Conservation (phyloP, 345 rosid species). For the Turritis glabra region DNA sequence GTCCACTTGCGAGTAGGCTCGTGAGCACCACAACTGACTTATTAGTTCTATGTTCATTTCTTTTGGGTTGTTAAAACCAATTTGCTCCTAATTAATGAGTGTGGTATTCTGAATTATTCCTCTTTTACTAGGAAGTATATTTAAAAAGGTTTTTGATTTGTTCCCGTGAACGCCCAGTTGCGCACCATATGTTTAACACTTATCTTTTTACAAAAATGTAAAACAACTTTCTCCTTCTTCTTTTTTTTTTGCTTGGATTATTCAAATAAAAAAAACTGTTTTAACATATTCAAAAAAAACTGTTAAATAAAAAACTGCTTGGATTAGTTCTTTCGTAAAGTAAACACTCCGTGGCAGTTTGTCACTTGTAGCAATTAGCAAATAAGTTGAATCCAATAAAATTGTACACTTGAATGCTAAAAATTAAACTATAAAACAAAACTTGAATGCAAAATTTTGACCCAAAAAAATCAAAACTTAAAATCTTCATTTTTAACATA, state of each 20-base stretch:
- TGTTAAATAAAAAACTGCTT: too few relatives aligned
- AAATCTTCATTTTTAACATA: too few relatives aligned
- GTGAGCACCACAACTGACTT: slow-evolving; percentile 30
- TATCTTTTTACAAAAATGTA: background rate
- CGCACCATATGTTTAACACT: slow-evolving; percentile 12
- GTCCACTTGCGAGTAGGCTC: slow-evolving; percentile 28
- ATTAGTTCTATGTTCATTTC: slow-evolving; percentile 1
- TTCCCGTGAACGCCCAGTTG: slow-evolving; percentile 29
- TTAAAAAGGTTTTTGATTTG: background rate
- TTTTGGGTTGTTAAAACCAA: slow-evolving; percentile 16
- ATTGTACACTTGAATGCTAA: background rate
- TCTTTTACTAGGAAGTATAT: slow-evolving; percentile 15
- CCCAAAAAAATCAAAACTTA: too few relatives aligned
- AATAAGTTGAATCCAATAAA: background rate
- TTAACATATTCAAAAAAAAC: too few relatives aligned
- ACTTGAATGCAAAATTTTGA: too few relatives aligned
- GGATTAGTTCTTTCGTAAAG: background rate
- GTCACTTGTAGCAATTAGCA: background rate
- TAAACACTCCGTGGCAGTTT: background rate
- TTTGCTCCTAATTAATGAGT: slow-evolving; percentile 5
- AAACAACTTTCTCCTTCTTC: background rate
- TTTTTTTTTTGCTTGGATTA: background rate
- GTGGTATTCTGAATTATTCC: slow-evolving; percentile 20
- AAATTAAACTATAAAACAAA: too few relatives aligned
- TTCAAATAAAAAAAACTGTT: too few relatives aligned